Base-by-base conservation (phyloP, 2,329 filamentous ascomycete genomes). In the Davidsoniella eucalypti region DNA sequence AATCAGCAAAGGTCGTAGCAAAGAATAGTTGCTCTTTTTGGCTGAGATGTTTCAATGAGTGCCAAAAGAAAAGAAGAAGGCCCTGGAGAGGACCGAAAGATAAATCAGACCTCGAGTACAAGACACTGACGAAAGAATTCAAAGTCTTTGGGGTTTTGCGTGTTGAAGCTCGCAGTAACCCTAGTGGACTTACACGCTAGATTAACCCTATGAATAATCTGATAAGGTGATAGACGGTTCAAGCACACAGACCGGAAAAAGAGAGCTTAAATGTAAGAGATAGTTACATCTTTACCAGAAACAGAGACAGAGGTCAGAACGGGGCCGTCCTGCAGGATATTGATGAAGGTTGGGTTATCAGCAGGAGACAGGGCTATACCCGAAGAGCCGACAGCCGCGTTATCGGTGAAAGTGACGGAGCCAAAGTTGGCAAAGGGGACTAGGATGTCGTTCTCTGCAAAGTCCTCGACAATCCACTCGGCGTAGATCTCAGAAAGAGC, bases 401-500 rank as follows among this genome's bases (percentile, higher is more conserved):
- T 23, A 23, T 43, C 49, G 33, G 49, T 51, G 49, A 51, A 51
- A 43, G 41, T 42, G 18, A 63, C 54, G 23, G 54, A 56, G 44
- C 58, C 61, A 49, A 63, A 64, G 55, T 64, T 33, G 12, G 58
- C 61, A 44, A 64, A 57, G 2, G 56, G 54, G 12, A 63, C 61
- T 33, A 57, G 53, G 25, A 51, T 50, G 48, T 55, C 55, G 42
- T 53, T 56, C 1, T 53, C 48, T 46, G 59, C 54, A 53, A 63
- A 63, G n/a, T 60, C 61, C 63, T 79, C 75, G 12, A 79, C 73
- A 56, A 80, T 78, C 75, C 75, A 80, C 58, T 80, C 76, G 9
- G 73, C 76, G 54, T 77, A 77, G 56, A 69, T 69, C 57, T 74
- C 66, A 57, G 69, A 73, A 12, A 78, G 67, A 14, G 57, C 54